Evolutionary conservation across 2,329 filamentous ascomycete genomes (phyloP).

Genomic region (Colletotrichum caudatum): DNA sequence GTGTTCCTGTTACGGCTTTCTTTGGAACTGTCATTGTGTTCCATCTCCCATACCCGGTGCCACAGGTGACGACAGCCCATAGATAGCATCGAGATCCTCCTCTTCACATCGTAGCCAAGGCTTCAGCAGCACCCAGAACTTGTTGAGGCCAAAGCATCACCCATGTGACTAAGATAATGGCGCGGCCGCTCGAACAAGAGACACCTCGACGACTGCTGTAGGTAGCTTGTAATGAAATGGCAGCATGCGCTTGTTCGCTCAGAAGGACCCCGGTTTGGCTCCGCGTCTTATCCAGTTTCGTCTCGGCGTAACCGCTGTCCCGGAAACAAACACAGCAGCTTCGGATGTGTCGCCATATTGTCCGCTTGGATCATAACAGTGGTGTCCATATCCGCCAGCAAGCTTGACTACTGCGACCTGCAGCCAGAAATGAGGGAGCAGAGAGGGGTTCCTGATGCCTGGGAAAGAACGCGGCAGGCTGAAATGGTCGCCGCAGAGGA

Average conservation of each 20-base stretch:
- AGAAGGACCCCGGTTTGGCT: background rate
- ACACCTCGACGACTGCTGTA: too few relatives aligned
- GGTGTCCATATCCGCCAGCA: background rate
- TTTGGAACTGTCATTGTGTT: background rate
- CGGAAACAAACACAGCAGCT: background rate
- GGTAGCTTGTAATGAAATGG: background rate
- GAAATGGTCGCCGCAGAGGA: background rate
- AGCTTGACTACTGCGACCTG: background rate
- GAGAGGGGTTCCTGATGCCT: background rate
- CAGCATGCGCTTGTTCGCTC: background rate
- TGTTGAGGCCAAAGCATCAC: background rate
- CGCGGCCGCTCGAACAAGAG: background rate
- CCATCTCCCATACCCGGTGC: too few relatives aligned
- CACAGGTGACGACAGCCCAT: background rate
- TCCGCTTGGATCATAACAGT: background rate
- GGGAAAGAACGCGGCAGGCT: background rate
- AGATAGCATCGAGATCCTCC: background rate
- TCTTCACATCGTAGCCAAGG: background rate
- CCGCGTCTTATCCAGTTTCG: background rate
- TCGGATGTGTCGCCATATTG: background rate
- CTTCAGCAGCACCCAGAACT: background rate
- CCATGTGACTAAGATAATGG: too few relatives aligned
- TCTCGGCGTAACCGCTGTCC: background rate
- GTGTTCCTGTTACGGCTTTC: background rate
- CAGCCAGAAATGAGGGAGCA: background rate